Evolutionary conservation across 2,329 filamentous ascomycete species (phyloP).

Genomic region (Fusarium marasasianum): DNA sequence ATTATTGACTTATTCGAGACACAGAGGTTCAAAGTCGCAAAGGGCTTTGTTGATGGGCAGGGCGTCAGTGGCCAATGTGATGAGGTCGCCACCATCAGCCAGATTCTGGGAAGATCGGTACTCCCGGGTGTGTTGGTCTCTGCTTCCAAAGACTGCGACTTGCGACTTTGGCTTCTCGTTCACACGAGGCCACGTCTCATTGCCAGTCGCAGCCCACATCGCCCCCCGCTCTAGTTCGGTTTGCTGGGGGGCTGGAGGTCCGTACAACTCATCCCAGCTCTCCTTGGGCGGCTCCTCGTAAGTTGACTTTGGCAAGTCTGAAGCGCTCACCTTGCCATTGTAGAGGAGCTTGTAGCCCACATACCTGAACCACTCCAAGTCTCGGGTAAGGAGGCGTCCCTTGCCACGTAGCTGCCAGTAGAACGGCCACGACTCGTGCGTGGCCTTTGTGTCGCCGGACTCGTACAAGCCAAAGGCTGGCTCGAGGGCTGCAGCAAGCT

Average conservation of each 20-base stretch:
- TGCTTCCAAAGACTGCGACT: accelerated
- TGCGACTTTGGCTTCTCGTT: background rate
- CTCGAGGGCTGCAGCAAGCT: background rate
- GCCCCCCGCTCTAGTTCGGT: background rate
- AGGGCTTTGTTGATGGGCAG: background rate
- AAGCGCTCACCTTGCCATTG: background rate
- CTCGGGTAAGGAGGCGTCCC: background rate
- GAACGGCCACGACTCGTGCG: background rate
- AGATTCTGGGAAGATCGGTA: accelerated
- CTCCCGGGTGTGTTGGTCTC: accelerated
- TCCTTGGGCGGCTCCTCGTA: background rate
- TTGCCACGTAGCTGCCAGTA: background rate
- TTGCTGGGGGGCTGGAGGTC: background rate
- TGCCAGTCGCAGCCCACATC: background rate
- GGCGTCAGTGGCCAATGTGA: background rate
- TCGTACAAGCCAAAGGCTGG: background rate
- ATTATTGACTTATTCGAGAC: background rate
- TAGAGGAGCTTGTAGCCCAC: background rate
- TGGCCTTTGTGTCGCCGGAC: background rate
- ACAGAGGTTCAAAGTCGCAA: background rate
- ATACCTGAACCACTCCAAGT: background rate
- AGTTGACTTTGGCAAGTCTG: background rate
- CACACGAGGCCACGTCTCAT: background rate
- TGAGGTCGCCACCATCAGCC: background rate
- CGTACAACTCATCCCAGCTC: background rate